Evolutionary conservation across 2,329 filamentous ascomycete genomes (phyloP), one percentile per base, ranked within the genome.

Genomic region (Cytospora mali): DNA sequence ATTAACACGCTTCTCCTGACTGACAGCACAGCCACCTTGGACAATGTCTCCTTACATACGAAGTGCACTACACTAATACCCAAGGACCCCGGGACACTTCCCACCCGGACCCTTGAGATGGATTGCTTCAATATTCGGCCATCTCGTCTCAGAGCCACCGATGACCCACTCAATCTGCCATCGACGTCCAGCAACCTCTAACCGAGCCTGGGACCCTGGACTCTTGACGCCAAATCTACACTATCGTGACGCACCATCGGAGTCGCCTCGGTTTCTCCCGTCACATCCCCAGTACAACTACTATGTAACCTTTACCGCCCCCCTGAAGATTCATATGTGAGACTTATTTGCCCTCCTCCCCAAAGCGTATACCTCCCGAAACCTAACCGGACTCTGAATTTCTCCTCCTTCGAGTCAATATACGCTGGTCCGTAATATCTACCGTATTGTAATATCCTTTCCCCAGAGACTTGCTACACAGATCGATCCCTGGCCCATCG

Each of bases 271-370:
- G 52, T 53, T 25, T 49, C 23, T 42, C 29, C 50, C 53, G 49
- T 49, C 54, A 49, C 53, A 64, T 52, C 46, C 49, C 46, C 55
- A 54, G 31, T 35, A 51, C 21, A 16, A 14, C 62, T 29, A 59
- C 50, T 35, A 25, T 52, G 55, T 61, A 56, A 61, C 60, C 57
- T 63, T 62, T 25, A 33, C 56, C n/a, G n/a, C n/a, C 27, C 55
- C 60, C 60, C 63, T 63, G 60, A 55, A 55, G 56, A 50, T 62
- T 59, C 55, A 39, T 62, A 42, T 42, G n/a, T 51, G 63, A 59
- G 60, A 46, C 63, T 62, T 56, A 61, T 62, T 60, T 65, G 61
- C 52, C 16, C 27, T 62, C 52, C 49, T 51, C 35, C 59, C 60
- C 60, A 55, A 48, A 51, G 55, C 55, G 31, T 56, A 52, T 55